phyloP scores from a whole-genome alignment of 139 green algal genomes.

The Tetraselmis chui region DNA sequence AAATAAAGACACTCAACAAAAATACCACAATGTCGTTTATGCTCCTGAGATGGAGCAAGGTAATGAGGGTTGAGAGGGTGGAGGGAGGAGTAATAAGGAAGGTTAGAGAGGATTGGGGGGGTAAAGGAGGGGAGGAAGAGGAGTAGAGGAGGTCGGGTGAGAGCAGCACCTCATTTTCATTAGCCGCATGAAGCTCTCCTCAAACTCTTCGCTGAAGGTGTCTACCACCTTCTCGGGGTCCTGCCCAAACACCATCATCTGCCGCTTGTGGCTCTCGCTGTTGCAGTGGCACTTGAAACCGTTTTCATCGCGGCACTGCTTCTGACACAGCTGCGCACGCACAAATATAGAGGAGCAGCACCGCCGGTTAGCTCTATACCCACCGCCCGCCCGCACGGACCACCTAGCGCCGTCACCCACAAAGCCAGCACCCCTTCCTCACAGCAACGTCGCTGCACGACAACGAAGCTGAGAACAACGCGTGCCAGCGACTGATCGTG shows the following conservation, averaged over 20 bases:
- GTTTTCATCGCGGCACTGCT: conserved; percentile 98
- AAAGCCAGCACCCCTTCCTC: no score
- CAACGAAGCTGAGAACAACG: no score
- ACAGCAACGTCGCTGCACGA: no score
- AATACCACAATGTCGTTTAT: no score
- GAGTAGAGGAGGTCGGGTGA: not conserved
- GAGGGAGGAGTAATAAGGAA: not conserved
- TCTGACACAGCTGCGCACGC: conserved; percentile 94
- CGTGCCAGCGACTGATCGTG: no score
- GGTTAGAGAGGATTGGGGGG: not conserved
- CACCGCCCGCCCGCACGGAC: no score
- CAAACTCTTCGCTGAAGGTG: conserved; percentile 86
- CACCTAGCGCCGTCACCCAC: no score
- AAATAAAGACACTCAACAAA: no score
- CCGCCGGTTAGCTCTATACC: no score
- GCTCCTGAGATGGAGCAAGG: no score
- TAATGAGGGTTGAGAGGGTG: no score
- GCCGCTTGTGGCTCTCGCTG: conserved; percentile 66
- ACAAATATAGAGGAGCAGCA: no score
- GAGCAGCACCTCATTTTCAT: not conserved
- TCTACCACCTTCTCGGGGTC: conserved; percentile 66
- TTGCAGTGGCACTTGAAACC: conserved; percentile 95
- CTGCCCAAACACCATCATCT: conserved; percentile 87
- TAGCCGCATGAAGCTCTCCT: conserved; percentile 68
- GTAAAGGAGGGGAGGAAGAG: not conserved